Conservation (phyloP, 306 rosid genomes). For the Pterocarpus macrocarpus region DNA sequence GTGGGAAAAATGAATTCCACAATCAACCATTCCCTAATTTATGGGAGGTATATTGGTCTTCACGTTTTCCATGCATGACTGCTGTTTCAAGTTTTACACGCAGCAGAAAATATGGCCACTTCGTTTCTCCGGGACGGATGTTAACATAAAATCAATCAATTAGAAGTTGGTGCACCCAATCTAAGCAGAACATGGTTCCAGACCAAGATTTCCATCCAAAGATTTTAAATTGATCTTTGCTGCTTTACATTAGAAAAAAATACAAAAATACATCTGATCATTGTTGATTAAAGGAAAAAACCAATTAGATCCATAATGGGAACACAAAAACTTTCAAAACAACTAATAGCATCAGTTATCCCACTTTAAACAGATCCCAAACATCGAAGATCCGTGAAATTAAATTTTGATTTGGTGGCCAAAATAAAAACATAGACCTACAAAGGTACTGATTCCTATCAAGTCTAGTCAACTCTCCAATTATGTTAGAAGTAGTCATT, state of each 20-base stretch:
- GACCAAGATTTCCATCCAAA: conserved; percentile 2
- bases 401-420: no score
- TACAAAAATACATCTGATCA: no score
- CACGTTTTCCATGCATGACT: conserved; percentile 4
- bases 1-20: neutral
- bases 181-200: neutral
- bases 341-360: no score
- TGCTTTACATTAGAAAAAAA: neutral
- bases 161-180: neutral
- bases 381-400: no score
- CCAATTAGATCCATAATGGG: no score
- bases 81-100: conserved; percentile 8
- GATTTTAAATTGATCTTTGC: neutral
- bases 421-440: no score
- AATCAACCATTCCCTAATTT: conserved; percentile 13
- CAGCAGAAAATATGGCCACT: neutral
- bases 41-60: conserved; percentile 10
- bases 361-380: no score
- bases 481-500: no score
- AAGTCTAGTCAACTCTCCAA: no score
- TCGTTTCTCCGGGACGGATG: conserved; percentile 6
- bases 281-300: no score
- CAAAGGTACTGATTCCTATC: no score
- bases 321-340: no score
- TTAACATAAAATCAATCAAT: neutral